Percentiles rank a stretch among this genome's conserved stretches.
These are phyloP conservation scores for Catharanthus roseus DNA, from an alignment of 257 asterid species.

Conservation along the genomic window DNA sequence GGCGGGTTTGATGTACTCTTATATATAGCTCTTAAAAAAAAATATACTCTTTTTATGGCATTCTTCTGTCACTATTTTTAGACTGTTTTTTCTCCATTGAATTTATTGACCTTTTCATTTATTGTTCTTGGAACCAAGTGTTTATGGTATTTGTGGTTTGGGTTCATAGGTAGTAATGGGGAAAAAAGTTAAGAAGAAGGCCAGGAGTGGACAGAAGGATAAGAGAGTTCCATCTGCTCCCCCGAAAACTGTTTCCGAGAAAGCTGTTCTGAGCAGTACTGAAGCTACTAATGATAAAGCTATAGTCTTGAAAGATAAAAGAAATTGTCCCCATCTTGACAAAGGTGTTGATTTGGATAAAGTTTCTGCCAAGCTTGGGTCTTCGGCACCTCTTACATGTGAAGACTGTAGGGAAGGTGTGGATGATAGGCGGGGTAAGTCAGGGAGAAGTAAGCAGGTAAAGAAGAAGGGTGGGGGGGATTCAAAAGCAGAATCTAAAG, in stretches of 20 bases:
- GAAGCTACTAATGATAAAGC: slow-evolving; percentile 35
- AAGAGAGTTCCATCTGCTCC: slow-evolving; percentile 38
- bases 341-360: slow-evolving; percentile 56
- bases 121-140: background rate
- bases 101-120: background rate
- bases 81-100: background rate
- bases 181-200: slow-evolving; percentile 71
- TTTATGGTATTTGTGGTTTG: slow-evolving; percentile 13
- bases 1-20: background rate
- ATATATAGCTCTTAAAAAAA: too few species aligned
- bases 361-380: slow-evolving; percentile 44
- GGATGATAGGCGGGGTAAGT: slow-evolving; percentile 44
- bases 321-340: slow-evolving; percentile 53
- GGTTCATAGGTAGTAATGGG: slow-evolving; percentile 54
- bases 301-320: slow-evolving; percentile 41
- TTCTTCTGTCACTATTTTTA: too few species aligned
- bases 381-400: slow-evolving; percentile 45
- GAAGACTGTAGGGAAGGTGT: slow-evolving; percentile 67
- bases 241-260: slow-evolving; percentile 22
- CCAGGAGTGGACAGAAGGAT: slow-evolving; percentile 52
- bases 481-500: slow-evolving; percentile 40
- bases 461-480: slow-evolving; percentile 53
- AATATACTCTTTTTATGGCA: too few species aligned
- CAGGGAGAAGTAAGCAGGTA: slow-evolving; percentile 61
- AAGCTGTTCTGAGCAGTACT: slow-evolving; percentile 15